Evolutionary conservation across 441 rosid species (phyloP), one percentile per base, ranked within the genome.

Genomic region (Gossypium trilobum): DNA sequence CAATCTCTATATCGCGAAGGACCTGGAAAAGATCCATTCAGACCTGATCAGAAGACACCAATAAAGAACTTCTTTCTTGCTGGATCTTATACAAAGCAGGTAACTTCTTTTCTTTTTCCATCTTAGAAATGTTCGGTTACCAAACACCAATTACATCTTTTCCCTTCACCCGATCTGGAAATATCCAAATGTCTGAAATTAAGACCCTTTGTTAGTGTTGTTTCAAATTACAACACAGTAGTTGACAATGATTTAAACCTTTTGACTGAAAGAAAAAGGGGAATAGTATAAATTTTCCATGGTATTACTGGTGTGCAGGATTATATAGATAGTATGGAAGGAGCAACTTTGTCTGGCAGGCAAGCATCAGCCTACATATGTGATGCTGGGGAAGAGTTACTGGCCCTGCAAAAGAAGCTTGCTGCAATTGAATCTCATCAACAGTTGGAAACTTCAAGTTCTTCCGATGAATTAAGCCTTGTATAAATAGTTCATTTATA

Each of bases 321-420:
- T 73, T 94, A 94, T 81, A 92, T 94, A 76, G 99, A 94, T 79
- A 94, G 97, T 73, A 94, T 92, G 99, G 99, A 94, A 81, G 97
- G 97, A 51, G 97, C 99, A 8, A 92, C 99, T 0, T 71, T 94
- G 72, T 90, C 99, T 0, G 99, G 99, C 8, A 87, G 99, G 73
- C 97, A 90, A 81, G 89, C 96, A 63, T 56, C 99, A 1, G 89
- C 99, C 14, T 94, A 86, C 75, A 80, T 92, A 36, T 92, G 99
- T 72, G 78, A 85, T 25, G 89, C 95, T 0, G 97, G 99, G 60
- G 93, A 92, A 80, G 96, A 86, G 68, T 78, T 94, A 39, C 78
- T 86, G 25, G 88, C 84, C 16, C 73, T 94, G 78, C 86, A 82
- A 77, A 87, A 88, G 82, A 84, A 82, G 82, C 85, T 88, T 14